Evolutionary conservation across 257 asterid genomes (phyloP), one percentile per base, ranked within the genome.

Genomic region (Ilex asprella): DNA sequence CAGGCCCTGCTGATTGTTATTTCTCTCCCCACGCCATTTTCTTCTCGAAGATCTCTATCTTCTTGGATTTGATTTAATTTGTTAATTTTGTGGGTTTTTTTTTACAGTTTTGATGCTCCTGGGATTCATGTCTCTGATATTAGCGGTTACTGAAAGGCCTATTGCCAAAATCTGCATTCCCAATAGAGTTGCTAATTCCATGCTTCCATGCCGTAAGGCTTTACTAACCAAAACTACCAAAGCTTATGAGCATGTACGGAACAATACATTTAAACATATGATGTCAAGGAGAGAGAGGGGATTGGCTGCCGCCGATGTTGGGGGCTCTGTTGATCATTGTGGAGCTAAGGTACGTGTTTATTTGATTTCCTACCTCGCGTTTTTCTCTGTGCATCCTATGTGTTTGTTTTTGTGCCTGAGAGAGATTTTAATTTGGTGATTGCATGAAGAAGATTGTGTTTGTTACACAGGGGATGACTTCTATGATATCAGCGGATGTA

Each of bases 41-140:
- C 39, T 46, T 58, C 16, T 30, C 2, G 41, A 35, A 7, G 5
- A 35, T 35, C 8, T 3, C 41, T 35, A 35, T 35, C 0, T 56
- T 2, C 31, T 10, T 12, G 41, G 27, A 10, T 7, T 7, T 66
- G 14, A 3, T 7, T 1, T 5, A 12, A 52, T 3, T 29, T 21
- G 27, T 21, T 21, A 21, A 21, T 21, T 21, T 21, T 30, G 16
- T 67, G 27, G 27, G 27, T 21, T 21, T 21, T 21, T 21, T 15
- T 47, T 5, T 65, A 70, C 82, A 86, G 96, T 83, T 65, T 60
- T 89, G 81, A 89, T 86, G 89, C 82, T 80, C 10, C 60, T 89
- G 77, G 96, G 95, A 56, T 89, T 86, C 47, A 82, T 89, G 81
- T 89, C 96, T 10, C 77, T 89, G 31, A 74, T 77, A 35, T 67